These are phyloP conservation scores for Aeminium ludgeri DNA, from an alignment of 495 filamentous ascomycete species.

Conservation along the genomic window DNA sequence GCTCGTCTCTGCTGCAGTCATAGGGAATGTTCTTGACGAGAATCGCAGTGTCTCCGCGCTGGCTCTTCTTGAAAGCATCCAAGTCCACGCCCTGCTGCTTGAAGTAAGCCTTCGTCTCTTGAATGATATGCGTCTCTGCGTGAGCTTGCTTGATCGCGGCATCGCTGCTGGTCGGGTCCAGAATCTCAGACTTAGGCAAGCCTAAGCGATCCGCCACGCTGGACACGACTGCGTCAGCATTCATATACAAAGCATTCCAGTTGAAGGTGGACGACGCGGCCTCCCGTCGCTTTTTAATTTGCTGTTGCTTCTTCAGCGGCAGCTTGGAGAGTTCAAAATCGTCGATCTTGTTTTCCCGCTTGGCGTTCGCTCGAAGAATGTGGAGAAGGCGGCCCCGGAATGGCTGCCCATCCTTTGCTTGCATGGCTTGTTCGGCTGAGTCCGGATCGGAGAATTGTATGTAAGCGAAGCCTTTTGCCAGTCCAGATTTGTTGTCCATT, in stretches of 20 bases:
- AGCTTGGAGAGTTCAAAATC: conserved; percentile 76
- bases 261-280: conserved; percentile 66
- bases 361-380: conserved; percentile 63
- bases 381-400: conserved; percentile 89
- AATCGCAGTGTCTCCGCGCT: conserved; percentile 73
- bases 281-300: conserved; percentile 65
- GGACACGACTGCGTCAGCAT: conserved; percentile 86
- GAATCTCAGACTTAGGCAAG: conserved; percentile 70
- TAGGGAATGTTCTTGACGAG: conserved; percentile 90
- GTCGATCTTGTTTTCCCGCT: conserved; percentile 65
- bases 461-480: conserved; percentile 78
- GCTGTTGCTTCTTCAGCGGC: conserved; percentile 82
- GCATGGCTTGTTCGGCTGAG: conserved; percentile 60
- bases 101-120: conserved; percentile 90
- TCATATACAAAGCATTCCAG: conserved; percentile 98
- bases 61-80: conserved; percentile 66
- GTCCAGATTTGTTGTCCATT: conserved; percentile 42
- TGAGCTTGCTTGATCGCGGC: conserved; percentile 92
- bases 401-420: conserved; percentile 54
- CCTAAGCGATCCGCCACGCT: conserved; percentile 76
- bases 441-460: conserved; percentile 54
- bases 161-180: conserved; percentile 86
- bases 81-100: conserved; percentile 72
- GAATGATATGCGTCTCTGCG: conserved; percentile 88
- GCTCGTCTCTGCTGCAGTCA: conserved; percentile 52